A percentile compares a stretch with the other conserved stretches of the same genome.
Evolutionary conservation across 2,329 filamentous ascomycete species (phyloP).

Genomic region (Neurospora crassa): DNA sequence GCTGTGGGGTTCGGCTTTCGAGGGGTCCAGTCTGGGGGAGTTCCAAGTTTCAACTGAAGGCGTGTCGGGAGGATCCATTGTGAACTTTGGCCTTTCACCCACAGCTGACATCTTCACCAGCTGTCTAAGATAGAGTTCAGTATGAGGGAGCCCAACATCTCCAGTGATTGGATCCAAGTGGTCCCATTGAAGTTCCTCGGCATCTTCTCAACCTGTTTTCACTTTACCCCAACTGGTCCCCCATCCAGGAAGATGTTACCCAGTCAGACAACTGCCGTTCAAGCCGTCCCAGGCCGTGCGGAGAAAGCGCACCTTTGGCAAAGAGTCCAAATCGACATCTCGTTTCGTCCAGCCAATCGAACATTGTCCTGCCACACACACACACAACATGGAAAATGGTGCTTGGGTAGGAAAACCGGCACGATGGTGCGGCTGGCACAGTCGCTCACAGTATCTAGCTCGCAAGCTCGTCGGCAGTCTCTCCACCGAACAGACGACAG

Average conservation of each 20-base stretch:
- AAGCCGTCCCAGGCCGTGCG: not conserved
- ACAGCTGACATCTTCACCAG: not conserved
- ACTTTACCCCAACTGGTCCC: not conserved
- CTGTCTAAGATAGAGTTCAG: no score
- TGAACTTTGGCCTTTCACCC: not conserved
- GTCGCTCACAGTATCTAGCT: no score
- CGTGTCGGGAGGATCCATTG: not conserved
- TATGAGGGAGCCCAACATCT: no score
- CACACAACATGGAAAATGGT: no score
- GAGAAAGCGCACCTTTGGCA: not conserved
- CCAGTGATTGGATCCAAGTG: not conserved
- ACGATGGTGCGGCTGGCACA: no score
- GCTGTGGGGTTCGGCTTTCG: not conserved
- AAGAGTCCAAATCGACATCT: not conserved
- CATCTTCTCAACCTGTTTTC: not conserved
- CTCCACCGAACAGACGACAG: no score
- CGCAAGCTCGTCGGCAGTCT: no score
- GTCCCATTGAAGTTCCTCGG: not conserved
- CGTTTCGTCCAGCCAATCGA: not conserved
- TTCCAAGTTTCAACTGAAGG: not conserved
- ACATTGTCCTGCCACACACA: not conserved
- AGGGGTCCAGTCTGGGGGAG: not conserved
- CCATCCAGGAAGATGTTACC: not conserved
- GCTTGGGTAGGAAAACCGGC: not conserved
- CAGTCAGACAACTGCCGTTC: not conserved